These are phyloP conservation scores for Tuber magnatum DNA, from an alignment of 495 filamentous ascomycete genomes.

Conservation along the genomic window DNA sequence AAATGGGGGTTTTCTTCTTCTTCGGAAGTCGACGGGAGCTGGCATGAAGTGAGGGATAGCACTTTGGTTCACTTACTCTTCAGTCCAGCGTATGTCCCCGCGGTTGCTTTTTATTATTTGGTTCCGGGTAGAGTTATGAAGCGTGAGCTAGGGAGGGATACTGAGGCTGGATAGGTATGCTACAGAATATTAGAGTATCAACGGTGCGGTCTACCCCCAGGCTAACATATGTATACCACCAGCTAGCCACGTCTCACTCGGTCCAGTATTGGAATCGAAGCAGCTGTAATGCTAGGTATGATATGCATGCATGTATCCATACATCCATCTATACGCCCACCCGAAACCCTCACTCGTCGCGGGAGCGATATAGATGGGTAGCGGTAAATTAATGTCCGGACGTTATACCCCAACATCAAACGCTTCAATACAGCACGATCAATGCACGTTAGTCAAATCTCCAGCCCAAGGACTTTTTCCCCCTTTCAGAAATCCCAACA, in stretches of 20 bases:
- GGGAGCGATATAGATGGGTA: background rate
- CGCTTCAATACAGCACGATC: background rate
- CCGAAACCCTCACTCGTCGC: background rate
- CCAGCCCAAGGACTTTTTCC: background rate
- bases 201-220: background rate
- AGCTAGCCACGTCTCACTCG: background rate
- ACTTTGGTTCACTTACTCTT: background rate
- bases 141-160: background rate
- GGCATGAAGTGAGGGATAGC: background rate
- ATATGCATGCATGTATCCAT: background rate
- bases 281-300: background rate
- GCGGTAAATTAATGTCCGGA: background rate
- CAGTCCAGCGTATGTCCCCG: background rate
- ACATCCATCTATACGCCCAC: background rate
- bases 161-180: background rate
- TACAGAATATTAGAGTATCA: too few species aligned
- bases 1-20: background rate
- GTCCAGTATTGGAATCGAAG: background rate
- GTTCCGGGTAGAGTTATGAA: background rate
- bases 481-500: too few species aligned
- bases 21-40: background rate
- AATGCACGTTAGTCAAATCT: background rate
- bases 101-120: background rate
- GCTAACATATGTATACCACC: background rate
- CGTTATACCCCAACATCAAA: background rate